These are phyloP conservation scores for Nephelium lappaceum DNA, from an alignment of 345 rosid genomes.

Conservation along the genomic window DNA sequence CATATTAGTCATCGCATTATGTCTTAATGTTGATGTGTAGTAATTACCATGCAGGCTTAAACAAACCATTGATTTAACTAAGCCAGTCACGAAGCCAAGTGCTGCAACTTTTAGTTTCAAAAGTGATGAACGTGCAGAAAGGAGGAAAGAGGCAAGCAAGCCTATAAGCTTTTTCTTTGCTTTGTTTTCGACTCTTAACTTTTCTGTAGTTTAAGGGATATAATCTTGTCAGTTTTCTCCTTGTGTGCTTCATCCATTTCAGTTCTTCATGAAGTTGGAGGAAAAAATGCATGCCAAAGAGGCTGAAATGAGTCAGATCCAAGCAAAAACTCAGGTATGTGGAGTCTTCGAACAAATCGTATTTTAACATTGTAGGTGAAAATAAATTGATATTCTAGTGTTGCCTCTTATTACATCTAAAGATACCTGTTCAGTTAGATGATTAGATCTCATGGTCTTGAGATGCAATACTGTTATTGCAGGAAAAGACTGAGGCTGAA, in stretches of 20 bases:
- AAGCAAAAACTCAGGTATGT: slow-evolving; percentile 69
- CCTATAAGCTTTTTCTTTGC: slow-evolving; percentile 5
- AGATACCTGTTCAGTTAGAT: background rate
- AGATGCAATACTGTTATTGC: slow-evolving; percentile 23
- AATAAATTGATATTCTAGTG: background rate
- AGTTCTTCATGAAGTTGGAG: slow-evolving; percentile 76
- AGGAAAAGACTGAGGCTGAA: slow-evolving; percentile 72
- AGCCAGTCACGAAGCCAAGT: slow-evolving; percentile 44
- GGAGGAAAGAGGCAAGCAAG: slow-evolving; percentile 73
- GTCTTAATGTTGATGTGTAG: slow-evolving; percentile 15
- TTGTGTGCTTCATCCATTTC: slow-evolving; percentile 20
- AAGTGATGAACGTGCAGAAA: slow-evolving; percentile 72
- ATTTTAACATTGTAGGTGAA: background rate
- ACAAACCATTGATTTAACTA: slow-evolving; percentile 39
- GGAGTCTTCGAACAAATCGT: background rate
- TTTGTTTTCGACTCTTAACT: background rate
- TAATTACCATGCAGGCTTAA: slow-evolving; percentile 43
- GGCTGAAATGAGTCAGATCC: slow-evolving; percentile 63
- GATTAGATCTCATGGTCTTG: background rate
- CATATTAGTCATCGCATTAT: background rate
- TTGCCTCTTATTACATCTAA: background rate
- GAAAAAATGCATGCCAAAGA: slow-evolving; percentile 77
- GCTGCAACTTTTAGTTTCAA: slow-evolving; percentile 56
- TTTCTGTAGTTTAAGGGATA: background rate
- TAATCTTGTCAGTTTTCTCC: background rate